Percentiles rank a stretch among this genome's conserved stretches.
Evolutionary conservation across 2,329 filamentous ascomycete species (phyloP).

Genomic region (Corinectria fuckeliana): DNA sequence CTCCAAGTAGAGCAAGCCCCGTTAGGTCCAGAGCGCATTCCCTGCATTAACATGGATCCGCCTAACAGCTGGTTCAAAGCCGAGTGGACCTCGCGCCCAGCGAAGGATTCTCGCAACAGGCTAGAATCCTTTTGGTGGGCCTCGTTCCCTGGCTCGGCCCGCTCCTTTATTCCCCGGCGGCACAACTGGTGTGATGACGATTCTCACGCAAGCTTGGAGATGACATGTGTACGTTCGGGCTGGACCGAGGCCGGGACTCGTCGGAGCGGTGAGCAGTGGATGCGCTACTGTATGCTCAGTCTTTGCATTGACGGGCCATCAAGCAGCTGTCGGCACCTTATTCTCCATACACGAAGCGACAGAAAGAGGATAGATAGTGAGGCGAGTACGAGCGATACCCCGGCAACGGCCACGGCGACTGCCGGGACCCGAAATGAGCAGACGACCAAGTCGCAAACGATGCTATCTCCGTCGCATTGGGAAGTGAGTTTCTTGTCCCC

Average conservation of each 20-base stretch:
- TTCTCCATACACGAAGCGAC: neutral
- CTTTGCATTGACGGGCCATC: neutral
- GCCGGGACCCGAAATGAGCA: neutral
- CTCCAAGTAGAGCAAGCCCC: no score
- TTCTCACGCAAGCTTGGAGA: neutral
- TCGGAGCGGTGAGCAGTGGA: neutral
- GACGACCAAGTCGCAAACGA: neutral
- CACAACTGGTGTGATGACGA: neutral
- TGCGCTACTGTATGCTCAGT: neutral
- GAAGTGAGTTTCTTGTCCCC: constrained; percentile 13
- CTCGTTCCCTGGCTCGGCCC: no score
- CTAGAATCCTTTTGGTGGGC: neutral
- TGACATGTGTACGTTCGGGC: neutral
- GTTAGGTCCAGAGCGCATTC: no score
- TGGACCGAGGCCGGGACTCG: neutral
- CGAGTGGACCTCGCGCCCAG: neutral
- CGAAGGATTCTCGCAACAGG: neutral
- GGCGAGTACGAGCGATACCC: neutral
- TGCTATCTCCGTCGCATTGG: constrained; percentile 30
- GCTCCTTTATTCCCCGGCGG: neutral
- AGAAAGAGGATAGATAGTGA: neutral
- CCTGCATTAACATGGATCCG: neutral
- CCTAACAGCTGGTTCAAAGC: neutral
- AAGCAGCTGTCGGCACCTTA: neutral
- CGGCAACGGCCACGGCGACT: neutral